Base-by-base conservation (phyloP, 2,329 filamentous ascomycete genomes). In the Pseudogymnoascus sp. region DNA sequence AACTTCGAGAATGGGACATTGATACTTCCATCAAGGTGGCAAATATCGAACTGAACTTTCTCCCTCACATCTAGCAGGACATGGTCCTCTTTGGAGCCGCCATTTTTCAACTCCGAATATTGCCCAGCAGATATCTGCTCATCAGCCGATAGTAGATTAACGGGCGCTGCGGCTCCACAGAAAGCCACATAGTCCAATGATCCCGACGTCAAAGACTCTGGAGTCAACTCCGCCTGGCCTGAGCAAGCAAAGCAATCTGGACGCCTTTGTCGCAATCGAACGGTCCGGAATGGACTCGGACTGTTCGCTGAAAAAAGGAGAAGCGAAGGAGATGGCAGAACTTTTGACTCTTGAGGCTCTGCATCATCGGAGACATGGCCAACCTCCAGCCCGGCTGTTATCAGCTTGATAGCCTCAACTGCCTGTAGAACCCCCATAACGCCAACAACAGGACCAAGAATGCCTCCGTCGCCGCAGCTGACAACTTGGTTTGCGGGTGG, bases 341-440 rank as follows among this genome's bases (percentile, higher is more conserved):
- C 39, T 43, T 64, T 67, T 7, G 43, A 20, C 28, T 20, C 47
- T 14, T 33, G 28, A 14, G 35, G 11, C 53, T 30, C 36, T 4
- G 57, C 60, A 30, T 61, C 36, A n/a, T 65, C 37, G 59, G 28
- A 61, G 62, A 22, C 64, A 53, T 53, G 28, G 37, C 9, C 38
- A 7, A 38, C 62, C 5, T 57, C 15, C 33, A 58, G 35, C 47
- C 61, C 68, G 47, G 68, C 68, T 2, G 83, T 80, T 14, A 97
- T 80, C n/a, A 97, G 73, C 71, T 95, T 94, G 68, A 97, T 86
- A 0, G 90, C 86, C 75, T 97, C 91, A 1, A 96, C 77, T 0
- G 94, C 93, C 76, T 97, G 94, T 61, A 97, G 75, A 0, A 96
- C 86, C 6, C 94, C 94, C 90, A 99, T 97, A 0, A 86, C 81